Percentiles rank a stretch among this genome's conserved stretches.
phyloP scores from a whole-genome alignment of 1,284 basidiomycete species.

The Cryptococcus sp. region DNA sequence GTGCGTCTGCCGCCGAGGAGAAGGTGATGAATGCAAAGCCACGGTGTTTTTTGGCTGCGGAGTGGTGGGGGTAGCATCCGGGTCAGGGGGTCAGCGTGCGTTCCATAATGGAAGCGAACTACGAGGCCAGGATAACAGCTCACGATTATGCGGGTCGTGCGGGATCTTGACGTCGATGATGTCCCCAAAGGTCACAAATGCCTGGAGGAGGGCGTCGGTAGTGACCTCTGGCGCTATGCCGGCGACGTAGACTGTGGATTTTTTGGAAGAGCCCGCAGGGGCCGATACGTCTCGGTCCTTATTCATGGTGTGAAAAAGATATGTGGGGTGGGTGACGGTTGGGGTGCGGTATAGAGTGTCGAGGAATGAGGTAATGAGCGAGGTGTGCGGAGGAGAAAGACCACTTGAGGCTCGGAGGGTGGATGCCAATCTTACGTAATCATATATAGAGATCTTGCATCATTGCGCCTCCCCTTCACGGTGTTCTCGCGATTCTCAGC shows the following conservation, averaged over 20 bases:
- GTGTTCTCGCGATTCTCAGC: too few species aligned
- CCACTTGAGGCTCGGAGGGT: too few species aligned
- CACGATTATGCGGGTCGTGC: constrained; percentile 41
- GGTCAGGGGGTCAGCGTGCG: background rate
- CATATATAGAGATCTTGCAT: too few species aligned
- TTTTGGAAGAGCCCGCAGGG: constrained; percentile 23
- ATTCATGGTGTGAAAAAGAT: constrained; percentile 7
- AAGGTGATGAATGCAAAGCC: constrained; percentile 50
- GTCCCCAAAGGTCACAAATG: constrained; percentile 49
- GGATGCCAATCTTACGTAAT: too few species aligned
- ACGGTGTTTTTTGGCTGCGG: constrained; percentile 36
- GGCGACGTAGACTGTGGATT: constrained; percentile 45
- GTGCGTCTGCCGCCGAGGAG: constrained; percentile 44
- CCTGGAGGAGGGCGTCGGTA: constrained; percentile 46
- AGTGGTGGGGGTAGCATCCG: constrained; percentile 1
- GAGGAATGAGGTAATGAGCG: background rate
- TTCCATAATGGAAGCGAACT: background rate
- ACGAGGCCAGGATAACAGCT: constrained; percentile 10
- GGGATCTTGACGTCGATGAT: constrained; percentile 49
- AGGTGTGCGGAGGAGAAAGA: background rate
- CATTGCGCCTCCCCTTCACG: too few species aligned
- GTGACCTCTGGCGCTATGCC: constrained; percentile 41
- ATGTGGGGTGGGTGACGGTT: background rate
- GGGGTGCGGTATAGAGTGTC: background rate
- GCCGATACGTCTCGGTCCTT: constrained; percentile 10